Evolutionary conservation across 2,329 filamentous ascomycete species (phyloP).

Genomic region (Ophiostoma pallidulum): DNA sequence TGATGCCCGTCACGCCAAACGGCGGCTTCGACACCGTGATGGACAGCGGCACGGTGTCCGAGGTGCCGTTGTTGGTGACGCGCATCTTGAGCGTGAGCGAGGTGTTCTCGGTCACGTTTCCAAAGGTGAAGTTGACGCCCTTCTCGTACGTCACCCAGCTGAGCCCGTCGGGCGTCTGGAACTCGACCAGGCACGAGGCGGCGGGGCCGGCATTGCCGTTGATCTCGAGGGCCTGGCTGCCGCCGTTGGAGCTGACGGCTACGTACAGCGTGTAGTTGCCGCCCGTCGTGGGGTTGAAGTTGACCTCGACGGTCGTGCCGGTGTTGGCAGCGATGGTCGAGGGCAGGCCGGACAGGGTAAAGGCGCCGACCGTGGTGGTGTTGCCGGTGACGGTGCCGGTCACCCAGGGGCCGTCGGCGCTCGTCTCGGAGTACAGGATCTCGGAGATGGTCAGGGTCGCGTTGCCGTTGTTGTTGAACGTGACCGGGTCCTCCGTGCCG

Average conservation of each 20-base stretch:
- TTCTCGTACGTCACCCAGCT: slow-evolving; percentile 40
- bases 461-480: slow-evolving; percentile 43
- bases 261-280: slow-evolving; percentile 43
- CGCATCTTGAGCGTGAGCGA: slow-evolving; percentile 40
- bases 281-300: slow-evolving; percentile 35
- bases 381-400: slow-evolving; percentile 22
- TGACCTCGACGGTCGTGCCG: slow-evolving; percentile 32
- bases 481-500: slow-evolving; percentile 32
- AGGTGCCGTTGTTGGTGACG: slow-evolving; percentile 42
- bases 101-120: slow-evolving; percentile 43
- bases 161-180: slow-evolving; percentile 40
- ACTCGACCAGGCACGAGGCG: slow-evolving; percentile 43
- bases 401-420: slow-evolving; percentile 36
- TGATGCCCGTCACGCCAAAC: slow-evolving; percentile 43
- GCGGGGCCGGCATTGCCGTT: slow-evolving; percentile 39
- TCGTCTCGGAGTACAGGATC: slow-evolving; percentile 34
- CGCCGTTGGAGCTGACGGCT: slow-evolving; percentile 38
- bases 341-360: slow-evolving; percentile 39
- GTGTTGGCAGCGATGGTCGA: slow-evolving; percentile 31
- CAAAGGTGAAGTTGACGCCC: slow-evolving; percentile 41
- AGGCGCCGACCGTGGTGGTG: slow-evolving; percentile 35
- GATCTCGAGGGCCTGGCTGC: slow-evolving; percentile 37
- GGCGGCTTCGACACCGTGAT: slow-evolving; percentile 54
- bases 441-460: slow-evolving; percentile 32
- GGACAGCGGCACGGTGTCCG: slow-evolving; percentile 40